Conservation (phyloP, 2,329 filamentous ascomycete genomes). For the Colletotrichum australisinense region DNA sequence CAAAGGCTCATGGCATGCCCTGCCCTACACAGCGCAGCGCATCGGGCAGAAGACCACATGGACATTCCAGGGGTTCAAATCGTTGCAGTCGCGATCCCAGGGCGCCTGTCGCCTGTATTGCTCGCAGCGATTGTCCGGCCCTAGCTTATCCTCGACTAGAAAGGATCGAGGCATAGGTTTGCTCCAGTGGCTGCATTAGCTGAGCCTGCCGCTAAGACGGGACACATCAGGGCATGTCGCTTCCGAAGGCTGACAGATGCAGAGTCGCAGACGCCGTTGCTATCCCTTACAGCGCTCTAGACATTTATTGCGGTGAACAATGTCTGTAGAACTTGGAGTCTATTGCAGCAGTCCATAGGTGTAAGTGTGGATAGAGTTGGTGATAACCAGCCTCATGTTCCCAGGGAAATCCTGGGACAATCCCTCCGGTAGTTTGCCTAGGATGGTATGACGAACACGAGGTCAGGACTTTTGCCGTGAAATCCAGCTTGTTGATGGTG, state of each 20-base stretch:
- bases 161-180: not conserved
- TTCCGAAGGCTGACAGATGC: not conserved
- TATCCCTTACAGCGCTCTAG: conserved; percentile 1
- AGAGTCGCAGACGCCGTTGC: not conserved
- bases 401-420: not conserved
- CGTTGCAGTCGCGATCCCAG: conserved; percentile 12
- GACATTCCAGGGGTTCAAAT: conserved; percentile 28
- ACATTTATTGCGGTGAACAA: not conserved
- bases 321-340: not conserved
- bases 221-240: conserved; percentile 3
- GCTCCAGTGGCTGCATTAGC: conserved; percentile 27
- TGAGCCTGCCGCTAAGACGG: not conserved
- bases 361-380: not conserved
- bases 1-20: conserved; percentile 26
- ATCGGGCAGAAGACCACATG: conserved; percentile 24
- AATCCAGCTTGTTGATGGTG: conserved; percentile 19
- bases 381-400: not conserved
- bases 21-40: conserved; percentile 9
- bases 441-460: conserved; percentile 25
- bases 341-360: not conserved
- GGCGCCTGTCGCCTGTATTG: conserved; percentile 6
- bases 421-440: not conserved
- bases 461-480: not conserved
- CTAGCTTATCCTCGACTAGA: not conserved
- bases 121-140: conserved; percentile 3